These are phyloP conservation scores for Podospora pseudopauciseta DNA, from an alignment of 495 filamentous ascomycete genomes.

Conservation along the genomic window DNA sequence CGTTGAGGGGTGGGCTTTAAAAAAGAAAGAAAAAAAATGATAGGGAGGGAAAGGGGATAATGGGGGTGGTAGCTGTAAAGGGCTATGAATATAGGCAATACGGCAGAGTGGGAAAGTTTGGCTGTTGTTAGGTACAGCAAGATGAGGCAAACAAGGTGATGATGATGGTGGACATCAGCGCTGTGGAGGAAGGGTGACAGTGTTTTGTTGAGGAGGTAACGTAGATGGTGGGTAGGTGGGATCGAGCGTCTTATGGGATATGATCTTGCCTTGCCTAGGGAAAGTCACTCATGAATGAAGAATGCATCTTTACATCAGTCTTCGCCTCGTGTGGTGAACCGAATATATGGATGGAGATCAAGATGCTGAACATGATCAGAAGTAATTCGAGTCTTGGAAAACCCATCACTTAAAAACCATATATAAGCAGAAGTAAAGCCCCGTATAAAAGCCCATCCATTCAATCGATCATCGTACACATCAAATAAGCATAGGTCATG, in stretches of 20 bases:
- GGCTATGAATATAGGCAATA: too few species aligned
- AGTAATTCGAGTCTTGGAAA: not conserved
- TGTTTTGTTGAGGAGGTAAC: too few species aligned
- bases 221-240: not conserved
- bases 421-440: not conserved
- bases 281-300: not conserved
- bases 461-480: not conserved
- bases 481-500: not conserved
- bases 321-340: too few species aligned
- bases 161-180: too few species aligned
- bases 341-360: too few species aligned
- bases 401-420: not conserved
- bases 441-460: not conserved
- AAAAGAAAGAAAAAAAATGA: too few species aligned
- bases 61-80: not conserved
- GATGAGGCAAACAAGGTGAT: too few species aligned
- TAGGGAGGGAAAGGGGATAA: not conserved
- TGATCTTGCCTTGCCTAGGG: not conserved
- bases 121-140: too few species aligned
- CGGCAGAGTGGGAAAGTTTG: too few species aligned
- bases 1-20: constrained; percentile 70
- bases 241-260: not conserved
- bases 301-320: not conserved
- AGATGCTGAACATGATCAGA: too few species aligned
- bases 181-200: not conserved